Evolutionary conservation across 2,329 filamentous ascomycete species (phyloP), one percentile per base, ranked within the genome.

Genomic region (Neofusicoccum cordaticola): DNA sequence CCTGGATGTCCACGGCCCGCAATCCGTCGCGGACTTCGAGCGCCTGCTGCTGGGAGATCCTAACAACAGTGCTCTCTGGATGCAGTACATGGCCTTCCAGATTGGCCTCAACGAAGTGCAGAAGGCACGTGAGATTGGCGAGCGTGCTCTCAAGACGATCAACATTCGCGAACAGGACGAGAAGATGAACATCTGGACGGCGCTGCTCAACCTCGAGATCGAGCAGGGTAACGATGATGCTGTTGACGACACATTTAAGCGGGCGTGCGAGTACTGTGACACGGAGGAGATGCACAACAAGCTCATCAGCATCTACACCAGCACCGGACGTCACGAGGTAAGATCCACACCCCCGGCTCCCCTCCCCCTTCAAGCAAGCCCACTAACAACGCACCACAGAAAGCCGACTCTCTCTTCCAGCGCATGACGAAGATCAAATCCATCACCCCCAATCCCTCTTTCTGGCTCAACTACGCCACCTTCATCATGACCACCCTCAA

Each of bases 31-130:
- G 67, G 96, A 99, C 78, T 99, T 93, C 76, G 96, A 99, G 80
- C 90, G 95, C 70, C 88, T 97, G 27, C 86, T 99, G 47, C 86
- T 99, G 22, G 92, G 93, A 64, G 91, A 96, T 75, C 93, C 95
- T 2, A 93, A 98, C 79, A 94, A 91, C n/a, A 96, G 94, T 0
- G 84, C 90, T 67, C 85, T 98, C 34, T 99, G 95, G 95, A 91
- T 97, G 63, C 87, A 92, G 69, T 99, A 99, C 80, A 98, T 99
- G 92, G 93, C 93, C n/a, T 96, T 96, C 85, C 92, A 98, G 79
- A 89, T 97, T 77, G 90, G 96, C 74, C 86, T 96, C 61, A 92
- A 92, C 74, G 95, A 99, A 78, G 84, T 96, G 19, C 87, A 89
- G 67, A 95, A 93, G 78, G 93, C 95, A 12, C 88, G 94, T 56